Evolutionary conservation across 148 eudicot genomes (phyloP).

Genomic region (Polygonum maritimum): DNA sequence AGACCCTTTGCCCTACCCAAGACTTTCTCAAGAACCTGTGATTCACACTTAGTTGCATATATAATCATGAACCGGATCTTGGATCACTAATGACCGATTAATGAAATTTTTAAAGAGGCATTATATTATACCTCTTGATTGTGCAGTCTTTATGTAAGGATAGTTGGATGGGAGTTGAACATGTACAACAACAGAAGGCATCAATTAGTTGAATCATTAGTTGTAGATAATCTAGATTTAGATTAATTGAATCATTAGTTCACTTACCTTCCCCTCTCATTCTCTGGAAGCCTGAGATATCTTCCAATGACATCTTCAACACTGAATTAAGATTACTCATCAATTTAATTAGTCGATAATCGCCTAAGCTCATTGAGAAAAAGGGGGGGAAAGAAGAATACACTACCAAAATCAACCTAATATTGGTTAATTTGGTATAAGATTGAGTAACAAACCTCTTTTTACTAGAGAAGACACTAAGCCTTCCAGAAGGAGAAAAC

Average conservation of each 20-base stretch:
- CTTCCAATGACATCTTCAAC: constrained; percentile 41
- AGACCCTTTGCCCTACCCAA: constrained; percentile 5
- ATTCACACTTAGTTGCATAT: not conserved
- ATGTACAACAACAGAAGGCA: not conserved
- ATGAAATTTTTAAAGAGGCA: not conserved
- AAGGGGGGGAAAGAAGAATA: not conserved
- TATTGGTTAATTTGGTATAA: not conserved
- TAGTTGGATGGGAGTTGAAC: not conserved
- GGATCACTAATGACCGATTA: not conserved
- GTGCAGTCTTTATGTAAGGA: not conserved
- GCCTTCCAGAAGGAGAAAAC: constrained; percentile 65
- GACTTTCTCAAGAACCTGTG: constrained; percentile 4
- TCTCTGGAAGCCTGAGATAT: constrained; percentile 42
- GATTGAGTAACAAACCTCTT: constrained; percentile 18
- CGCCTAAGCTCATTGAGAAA: too few relatives aligned
- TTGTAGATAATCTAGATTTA: not conserved
- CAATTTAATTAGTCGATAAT: too few relatives aligned
- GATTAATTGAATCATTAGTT: not conserved
- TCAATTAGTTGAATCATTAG: not conserved
- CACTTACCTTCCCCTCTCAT: constrained; percentile 43
- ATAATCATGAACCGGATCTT: not conserved
- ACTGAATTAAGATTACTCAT: constrained; percentile 9
- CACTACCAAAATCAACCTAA: not conserved
- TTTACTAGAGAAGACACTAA: constrained; percentile 43
- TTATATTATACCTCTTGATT: constrained; percentile 9